Base-by-base conservation (phyloP, 192 early-diverging fungal genomes). In the Entophlyctis luteolus region DNA sequence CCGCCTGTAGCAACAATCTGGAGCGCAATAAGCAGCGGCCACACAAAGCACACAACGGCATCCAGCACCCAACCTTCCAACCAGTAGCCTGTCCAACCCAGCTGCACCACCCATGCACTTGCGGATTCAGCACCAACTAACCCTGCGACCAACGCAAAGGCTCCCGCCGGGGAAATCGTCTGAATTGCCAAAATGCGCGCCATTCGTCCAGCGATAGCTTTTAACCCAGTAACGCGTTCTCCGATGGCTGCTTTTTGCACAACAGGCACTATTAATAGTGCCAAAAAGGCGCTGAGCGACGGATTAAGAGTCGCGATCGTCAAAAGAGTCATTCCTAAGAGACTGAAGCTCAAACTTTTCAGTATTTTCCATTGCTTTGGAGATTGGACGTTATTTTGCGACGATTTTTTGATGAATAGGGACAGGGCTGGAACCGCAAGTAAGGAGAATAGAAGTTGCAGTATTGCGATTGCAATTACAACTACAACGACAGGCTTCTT, bases 41-140 rank as follows among this genome's bases (percentile, higher is more conserved):
- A 78, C 34, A 72, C 79, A 22, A 71, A 18, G 42, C 67, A 49
- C 3, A 53, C 54, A 27, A 80, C 23, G 46, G 70, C 72, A 14
- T 70, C 72, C 49, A 78, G 36, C 14, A 75, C 20, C 72, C 70
- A 74, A 3, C 70, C 72, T 5, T 79, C 78, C 76, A 76, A 80
- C 48, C 76, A 34, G 8, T 45, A 39, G 67, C 72, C 75, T 8
- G 69, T 55, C 16, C 65, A 55, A 48, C 58, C 62, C 12, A 55
- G 53, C 36, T 35, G 8, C 29, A 31, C 23, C 33, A 75, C 48
- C 3, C 70, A 25, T 5, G 4, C 32, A 57, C 29, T 16, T 33
- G 73, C 68, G 22, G 10, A 45, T 23, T 20, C 6, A 27, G 42
- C 55, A 5, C 69, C 63, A 46, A 66, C 3, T 53, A 46, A 48